A percentile compares a stretch with the other conserved stretches of the same genome.
These are phyloP conservation scores for Cercospora sp. DNA, from an alignment of 2,329 filamentous ascomycete genomes.

Conservation along the genomic window DNA sequence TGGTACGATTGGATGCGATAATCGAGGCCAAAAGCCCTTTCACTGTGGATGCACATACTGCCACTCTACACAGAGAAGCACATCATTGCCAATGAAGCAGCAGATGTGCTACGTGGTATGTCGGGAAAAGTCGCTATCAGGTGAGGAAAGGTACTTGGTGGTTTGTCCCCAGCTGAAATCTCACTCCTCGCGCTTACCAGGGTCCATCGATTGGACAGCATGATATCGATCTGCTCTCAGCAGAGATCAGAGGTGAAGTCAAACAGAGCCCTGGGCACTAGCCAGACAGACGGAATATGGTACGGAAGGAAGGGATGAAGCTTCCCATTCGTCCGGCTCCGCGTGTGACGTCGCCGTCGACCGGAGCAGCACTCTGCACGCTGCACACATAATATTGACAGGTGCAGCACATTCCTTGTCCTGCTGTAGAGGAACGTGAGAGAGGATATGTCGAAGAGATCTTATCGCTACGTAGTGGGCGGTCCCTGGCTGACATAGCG, in stretches of 20 bases:
- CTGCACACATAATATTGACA: background rate
- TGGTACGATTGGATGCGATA: background rate
- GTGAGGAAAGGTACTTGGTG: background rate
- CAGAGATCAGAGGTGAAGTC: background rate
- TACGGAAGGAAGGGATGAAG: background rate
- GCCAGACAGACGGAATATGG: background rate
- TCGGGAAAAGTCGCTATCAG: background rate
- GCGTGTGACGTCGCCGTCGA: background rate
- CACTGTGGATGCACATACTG: background rate
- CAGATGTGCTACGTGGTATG: background rate
- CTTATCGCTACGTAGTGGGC: background rate
- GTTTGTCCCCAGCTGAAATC: background rate
- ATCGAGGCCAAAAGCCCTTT: background rate
- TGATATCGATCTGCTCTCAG: background rate
- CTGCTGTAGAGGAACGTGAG: background rate
- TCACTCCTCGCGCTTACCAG: background rate
- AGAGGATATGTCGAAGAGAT: background rate
- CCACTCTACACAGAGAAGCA: background rate
- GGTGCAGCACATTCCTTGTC: background rate
- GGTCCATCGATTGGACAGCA: conserved; percentile 3
- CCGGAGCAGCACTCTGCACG: background rate
- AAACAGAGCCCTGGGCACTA: background rate
- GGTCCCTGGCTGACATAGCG: conserved; percentile 1
- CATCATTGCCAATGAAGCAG: background rate
- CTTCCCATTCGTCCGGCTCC: conserved; percentile 6